Percentiles rank a stretch among this genome's conserved stretches.
phyloP scores from a whole-genome alignment of 1,139 yeast genomes.

The Yamadazyma conglobata region DNA sequence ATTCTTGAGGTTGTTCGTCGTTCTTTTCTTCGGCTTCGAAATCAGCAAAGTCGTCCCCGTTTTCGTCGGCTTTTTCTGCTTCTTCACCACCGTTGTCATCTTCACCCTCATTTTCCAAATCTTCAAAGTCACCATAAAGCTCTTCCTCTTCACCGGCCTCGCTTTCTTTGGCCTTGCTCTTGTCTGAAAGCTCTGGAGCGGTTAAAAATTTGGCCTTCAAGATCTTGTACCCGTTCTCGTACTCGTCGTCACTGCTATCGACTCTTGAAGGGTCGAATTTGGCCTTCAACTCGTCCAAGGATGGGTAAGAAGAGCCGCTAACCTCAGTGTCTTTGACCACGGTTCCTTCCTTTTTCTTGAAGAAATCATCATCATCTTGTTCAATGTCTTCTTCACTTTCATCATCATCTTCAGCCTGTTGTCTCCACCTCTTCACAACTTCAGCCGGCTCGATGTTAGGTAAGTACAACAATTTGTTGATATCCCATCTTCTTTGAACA shows the following conservation, averaged over 20 bases:
- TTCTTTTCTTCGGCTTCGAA: slow-evolving; percentile 50
- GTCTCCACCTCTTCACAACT: slow-evolving; percentile 73
- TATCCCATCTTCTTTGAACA: slow-evolving; percentile 60
- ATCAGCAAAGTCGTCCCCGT: slow-evolving; percentile 51
- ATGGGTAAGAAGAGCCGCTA: slow-evolving; percentile 37
- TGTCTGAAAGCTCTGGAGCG: slow-evolving; percentile 53
- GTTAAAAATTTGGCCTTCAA: slow-evolving; percentile 62
- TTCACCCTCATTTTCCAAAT: slow-evolving; percentile 53
- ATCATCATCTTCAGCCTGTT: slow-evolving; percentile 41
- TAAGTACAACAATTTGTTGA: slow-evolving; percentile 76
- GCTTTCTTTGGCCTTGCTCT: slow-evolving; percentile 31
- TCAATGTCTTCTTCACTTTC: slow-evolving; percentile 50
- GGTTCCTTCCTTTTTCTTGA: slow-evolving; percentile 48
- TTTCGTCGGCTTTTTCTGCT: slow-evolving; percentile 25
- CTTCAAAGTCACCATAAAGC: slow-evolving; percentile 76
- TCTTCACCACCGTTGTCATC: slow-evolving; percentile 18
- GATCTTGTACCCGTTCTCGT: slow-evolving; percentile 43
- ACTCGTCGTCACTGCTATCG: slow-evolving; percentile 38
- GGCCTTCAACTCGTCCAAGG: slow-evolving; percentile 46
- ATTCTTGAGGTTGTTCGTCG: slow-evolving; percentile 37
- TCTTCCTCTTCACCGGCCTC: slow-evolving; percentile 49
- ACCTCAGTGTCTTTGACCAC: slow-evolving; percentile 31
- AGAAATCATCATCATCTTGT: slow-evolving; percentile 58
- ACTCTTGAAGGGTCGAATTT: slow-evolving; percentile 47
- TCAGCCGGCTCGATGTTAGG: slow-evolving; percentile 72